A percentile compares a stretch with the other conserved stretches of the same genome.
Evolutionary conservation across 1,284 basidiomycete genomes (phyloP).

Genomic region (Apiotrichum porosum): DNA sequence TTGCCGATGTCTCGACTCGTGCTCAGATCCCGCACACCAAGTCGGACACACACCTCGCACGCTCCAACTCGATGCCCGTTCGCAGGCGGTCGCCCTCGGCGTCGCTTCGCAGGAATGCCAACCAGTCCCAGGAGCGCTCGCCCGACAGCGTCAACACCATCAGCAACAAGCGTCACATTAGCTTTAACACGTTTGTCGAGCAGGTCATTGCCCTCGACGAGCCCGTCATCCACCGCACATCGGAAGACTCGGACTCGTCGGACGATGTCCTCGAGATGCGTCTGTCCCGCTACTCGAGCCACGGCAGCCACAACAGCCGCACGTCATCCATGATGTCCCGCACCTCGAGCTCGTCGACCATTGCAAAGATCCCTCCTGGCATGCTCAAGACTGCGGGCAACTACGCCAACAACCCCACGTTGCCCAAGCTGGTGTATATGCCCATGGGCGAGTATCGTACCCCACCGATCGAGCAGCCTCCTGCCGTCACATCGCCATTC

Average conservation of each 20-base stretch:
- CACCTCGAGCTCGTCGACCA: slow-evolving; percentile 54
- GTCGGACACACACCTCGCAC: slow-evolving; percentile 69
- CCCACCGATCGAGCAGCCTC: slow-evolving; percentile 16
- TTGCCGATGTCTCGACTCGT: neutral
- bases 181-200: slow-evolving; percentile 96
- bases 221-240: slow-evolving; percentile 30
- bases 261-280: slow-evolving; percentile 65
- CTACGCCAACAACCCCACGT: slow-evolving; percentile 37
- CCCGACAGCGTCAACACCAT: slow-evolving; percentile 3
- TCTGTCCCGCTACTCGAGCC: slow-evolving; percentile 8
- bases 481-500: slow-evolving; percentile 14
- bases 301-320: slow-evolving; percentile 12
- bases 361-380: slow-evolving; percentile 91
- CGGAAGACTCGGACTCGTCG: slow-evolving; percentile 44
- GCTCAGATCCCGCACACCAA: slow-evolving; percentile 60
- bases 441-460: slow-evolving; percentile 54
- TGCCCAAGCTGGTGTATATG: slow-evolving; percentile 64
- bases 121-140: slow-evolving; percentile 6
- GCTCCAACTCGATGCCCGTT: slow-evolving; percentile 26
- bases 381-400: slow-evolving; percentile 68
- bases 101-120: neutral
- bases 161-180: slow-evolving; percentile 70
- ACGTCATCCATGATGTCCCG: slow-evolving; percentile 30
- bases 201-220: slow-evolving; percentile 88
- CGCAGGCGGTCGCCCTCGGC: slow-evolving; percentile 6